These are phyloP conservation scores for Fereydounia khargensis DNA, from an alignment of 1,284 basidiomycete species.

Conservation along the genomic window DNA sequence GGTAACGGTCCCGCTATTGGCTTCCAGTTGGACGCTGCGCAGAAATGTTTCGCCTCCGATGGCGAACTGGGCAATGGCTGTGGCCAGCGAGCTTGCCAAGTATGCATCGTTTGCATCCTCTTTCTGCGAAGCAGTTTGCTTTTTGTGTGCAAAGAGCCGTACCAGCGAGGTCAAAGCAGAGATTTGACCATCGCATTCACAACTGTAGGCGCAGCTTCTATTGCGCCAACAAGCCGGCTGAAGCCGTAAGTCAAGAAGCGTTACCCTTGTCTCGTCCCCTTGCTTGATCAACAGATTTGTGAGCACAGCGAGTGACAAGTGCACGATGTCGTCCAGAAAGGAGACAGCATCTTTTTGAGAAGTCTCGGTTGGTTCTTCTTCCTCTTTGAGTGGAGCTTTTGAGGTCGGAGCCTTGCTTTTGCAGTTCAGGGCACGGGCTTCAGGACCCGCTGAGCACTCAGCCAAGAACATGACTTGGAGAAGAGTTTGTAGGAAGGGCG, in stretches of 20 bases:
- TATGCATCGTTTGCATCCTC: conserved; percentile 26
- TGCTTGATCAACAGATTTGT: conserved; percentile 33
- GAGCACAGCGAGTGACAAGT: conserved; percentile 27
- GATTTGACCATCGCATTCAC: conserved; percentile 2
- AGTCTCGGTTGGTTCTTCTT: too few species aligned
- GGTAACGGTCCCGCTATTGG: too few species aligned
- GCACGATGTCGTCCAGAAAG: conserved; percentile 24
- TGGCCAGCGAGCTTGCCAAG: conserved; percentile 33
- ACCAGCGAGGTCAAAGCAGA: conserved; percentile 1
- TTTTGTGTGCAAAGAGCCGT: conserved; percentile 18
- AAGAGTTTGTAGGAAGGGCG: conserved; percentile 2
- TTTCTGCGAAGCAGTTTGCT: conserved; percentile 4
- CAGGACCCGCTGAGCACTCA: neutral
- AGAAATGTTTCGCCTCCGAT: conserved; percentile 6
- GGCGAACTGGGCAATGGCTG: conserved; percentile 27
- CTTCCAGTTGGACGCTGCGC: too few species aligned
- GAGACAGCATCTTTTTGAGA: too few species aligned
- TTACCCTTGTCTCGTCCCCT: conserved; percentile 13
- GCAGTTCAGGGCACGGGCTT: too few species aligned
- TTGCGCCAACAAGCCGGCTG: conserved; percentile 9
- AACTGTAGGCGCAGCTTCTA: conserved; percentile 5
- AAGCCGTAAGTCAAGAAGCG: conserved; percentile 5
- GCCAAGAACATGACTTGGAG: conserved; percentile 6
- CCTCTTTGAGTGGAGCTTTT: too few species aligned
- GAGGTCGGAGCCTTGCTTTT: too few species aligned